These are phyloP conservation scores for Penicillium egyptiacum DNA, from an alignment of 495 filamentous ascomycete species.

Conservation along the genomic window DNA sequence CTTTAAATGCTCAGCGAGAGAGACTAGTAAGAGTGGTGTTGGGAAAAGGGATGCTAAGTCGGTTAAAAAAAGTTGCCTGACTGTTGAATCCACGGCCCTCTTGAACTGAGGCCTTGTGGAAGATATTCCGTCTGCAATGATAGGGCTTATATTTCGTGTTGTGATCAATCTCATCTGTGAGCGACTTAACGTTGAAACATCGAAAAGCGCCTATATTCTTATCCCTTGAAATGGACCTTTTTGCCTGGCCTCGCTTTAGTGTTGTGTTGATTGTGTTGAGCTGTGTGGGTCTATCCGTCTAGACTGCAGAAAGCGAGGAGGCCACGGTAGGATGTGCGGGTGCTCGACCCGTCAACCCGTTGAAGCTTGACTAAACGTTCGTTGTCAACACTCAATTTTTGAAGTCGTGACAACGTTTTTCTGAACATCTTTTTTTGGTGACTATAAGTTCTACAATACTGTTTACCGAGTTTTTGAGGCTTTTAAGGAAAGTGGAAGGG, in stretches of 20 bases:
- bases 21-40: background rate
- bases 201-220: conserved; percentile 6
- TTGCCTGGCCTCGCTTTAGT: conserved; percentile 1
- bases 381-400: too few relatives aligned
- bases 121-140: background rate
- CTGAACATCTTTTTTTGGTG: too few relatives aligned
- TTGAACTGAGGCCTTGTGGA: background rate
- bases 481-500: too few relatives aligned
- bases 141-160: background rate
- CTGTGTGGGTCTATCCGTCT: background rate
- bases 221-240: background rate
- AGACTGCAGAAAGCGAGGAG: conserved; percentile 14
- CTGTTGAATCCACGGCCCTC: background rate
- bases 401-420: too few relatives aligned
- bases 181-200: background rate
- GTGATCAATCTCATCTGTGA: background rate
- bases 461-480: too few relatives aligned
- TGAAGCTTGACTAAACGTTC: conserved; percentile 10
- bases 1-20: conserved; percentile 1
- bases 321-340: background rate
- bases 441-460: too few relatives aligned
- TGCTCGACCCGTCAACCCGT: conserved; percentile 11
- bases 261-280: conserved; percentile 4
- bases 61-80: background rate
- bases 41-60: background rate